Conservation (phyloP, 352 stramenopile species). For the Pythium periplocum region DNA sequence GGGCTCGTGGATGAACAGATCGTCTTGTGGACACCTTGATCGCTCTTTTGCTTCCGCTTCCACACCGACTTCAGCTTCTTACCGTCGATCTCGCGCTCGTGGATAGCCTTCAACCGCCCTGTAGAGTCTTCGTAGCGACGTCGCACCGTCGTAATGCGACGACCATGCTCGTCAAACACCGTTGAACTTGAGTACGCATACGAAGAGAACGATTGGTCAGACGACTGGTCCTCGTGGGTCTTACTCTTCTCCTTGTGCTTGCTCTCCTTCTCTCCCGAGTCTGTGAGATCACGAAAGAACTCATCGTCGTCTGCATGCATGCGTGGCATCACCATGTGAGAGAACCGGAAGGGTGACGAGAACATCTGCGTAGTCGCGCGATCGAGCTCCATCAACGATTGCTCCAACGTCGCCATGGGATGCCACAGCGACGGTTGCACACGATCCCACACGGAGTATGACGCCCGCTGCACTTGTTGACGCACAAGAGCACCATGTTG, state of each 20-base stretch:
- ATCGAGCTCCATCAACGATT: conserved; percentile 65
- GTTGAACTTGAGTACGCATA: conserved; percentile 67
- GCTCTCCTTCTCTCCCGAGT: conserved; percentile 15
- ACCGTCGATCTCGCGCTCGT: conserved; percentile 60
- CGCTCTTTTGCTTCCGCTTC: conserved; percentile 35
- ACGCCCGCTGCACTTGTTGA: conserved; percentile 1
- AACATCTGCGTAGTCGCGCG: conserved; percentile 26
- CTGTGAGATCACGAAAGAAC: conserved; percentile 42
- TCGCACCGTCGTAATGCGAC: conserved; percentile 39
- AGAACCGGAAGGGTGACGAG: conserved; percentile 22
- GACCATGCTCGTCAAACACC: conserved; percentile 51
- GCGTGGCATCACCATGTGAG: conserved; percentile 9
- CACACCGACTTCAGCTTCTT: conserved; percentile 60
- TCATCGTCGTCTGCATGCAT: conserved; percentile 34
- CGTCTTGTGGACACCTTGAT: conserved; percentile 52
- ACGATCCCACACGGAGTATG: conserved; percentile 33
- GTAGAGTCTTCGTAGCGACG: conserved; percentile 77
- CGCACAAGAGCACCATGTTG: conserved; percentile 16
- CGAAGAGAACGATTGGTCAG: conserved; percentile 28
- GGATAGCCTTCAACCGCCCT: conserved; percentile 57
- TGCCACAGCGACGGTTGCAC: conserved; percentile 46
- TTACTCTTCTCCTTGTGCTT: conserved; percentile 11
- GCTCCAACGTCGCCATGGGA: conserved; percentile 46
- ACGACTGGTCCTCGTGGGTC: conserved; percentile 2
- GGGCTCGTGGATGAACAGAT: conserved; percentile 25